Base-by-base conservation (phyloP, 2,329 filamentous ascomycete genomes). In the Ophiostoma novo-ulmi region DNA sequence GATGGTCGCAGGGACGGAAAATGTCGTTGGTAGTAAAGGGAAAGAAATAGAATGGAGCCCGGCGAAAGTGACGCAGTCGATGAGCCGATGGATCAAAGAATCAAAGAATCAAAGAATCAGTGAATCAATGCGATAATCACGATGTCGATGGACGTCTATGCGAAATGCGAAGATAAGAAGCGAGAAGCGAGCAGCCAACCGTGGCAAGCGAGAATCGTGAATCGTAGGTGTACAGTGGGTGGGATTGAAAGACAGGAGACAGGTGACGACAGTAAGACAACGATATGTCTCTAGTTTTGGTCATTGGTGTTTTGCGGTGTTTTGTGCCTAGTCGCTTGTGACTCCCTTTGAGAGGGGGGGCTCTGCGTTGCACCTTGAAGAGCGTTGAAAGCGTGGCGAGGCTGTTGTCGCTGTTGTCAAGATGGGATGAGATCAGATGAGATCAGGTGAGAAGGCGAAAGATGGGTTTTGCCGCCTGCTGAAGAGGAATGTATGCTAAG, bases 251-350 rank as follows among this genome's bases (percentile, higher is more conserved):
- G 63, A 65, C 63, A 39, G 61, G 31, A 67, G 63, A 69, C 26
- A 71, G 64, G 61, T 36, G 67, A 52, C 38, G 35, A 31, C 14
- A 39, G 70, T 67, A 61, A 69, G 70, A 71, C 70, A 71, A n/a
- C 61, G 17, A 55, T 6, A 63, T 31, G 58, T 63, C 58, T 35
- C 22, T 58, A 26, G 52, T 58, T 26, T 58, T 3, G 17, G 8
- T 39, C 38, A 10, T 39, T n/a, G 17, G 31, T 31, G 31, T 31
- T 31, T 31, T 31, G 31, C 3, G 44, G 44, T 48, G 44, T 17
- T n/a, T 48, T 48, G 44, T 48, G 44, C 17, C 17, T 48, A 20
- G 17, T 48, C 44, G 17, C 44, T 63, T 35, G 58, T 63, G 58
- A n/a, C 58, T 63, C 58, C 35, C 11, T 63, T 31, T n/a, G 66